Evolutionary conservation across 2,329 filamentous ascomycete genomes (phyloP), one percentile per base, ranked within the genome.

Genomic region (Curvularia sp.): DNA sequence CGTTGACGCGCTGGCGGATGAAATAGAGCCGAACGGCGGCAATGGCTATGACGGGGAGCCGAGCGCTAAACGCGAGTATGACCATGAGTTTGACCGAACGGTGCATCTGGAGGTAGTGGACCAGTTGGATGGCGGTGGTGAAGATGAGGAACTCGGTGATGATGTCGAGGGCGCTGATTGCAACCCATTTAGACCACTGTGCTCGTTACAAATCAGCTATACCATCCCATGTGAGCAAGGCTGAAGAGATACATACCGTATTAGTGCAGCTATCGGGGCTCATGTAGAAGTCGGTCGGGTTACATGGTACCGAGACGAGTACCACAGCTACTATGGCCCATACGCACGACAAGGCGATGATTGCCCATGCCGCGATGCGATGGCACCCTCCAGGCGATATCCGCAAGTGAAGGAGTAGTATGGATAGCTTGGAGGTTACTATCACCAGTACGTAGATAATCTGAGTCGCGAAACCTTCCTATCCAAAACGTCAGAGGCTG

Each of bases 381-480:
- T 75, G 68, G 6, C 35, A 49, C 20, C 61, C 62, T 5, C 62
- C 58, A 0, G 71, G 68, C 1, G 71, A 71, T 6, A 75, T 57
- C 9, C 73, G 69, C 38, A 74, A 58, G 47, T 75, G 74, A 1
- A 75, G 56, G 9, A 70, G 63, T 4, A 74, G 41, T 2, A 74
- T 65, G 1, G 71, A 72, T 22, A 58, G 55, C 51, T 75, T 75
- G 6, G 73, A 72, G 2, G 70, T 59, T 18, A 70, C 60, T 33
- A 75, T 42, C 3, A 70, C 71, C 18, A 69, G 58, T 6, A 72
- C 57, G 55, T 74, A 74, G 13, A 75, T 60, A n/a, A 73, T 66
- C 28, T 74, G 70, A 4, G 71, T 63, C 3, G 63, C 69, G 38
- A 75, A 70, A 22, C 69, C 71, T 63, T 66, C 63, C 72, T 75